Evolutionary conservation across 306 rosid species (phyloP), one percentile per base, ranked within the genome.

Genomic region (Citrullus colocynthis): DNA sequence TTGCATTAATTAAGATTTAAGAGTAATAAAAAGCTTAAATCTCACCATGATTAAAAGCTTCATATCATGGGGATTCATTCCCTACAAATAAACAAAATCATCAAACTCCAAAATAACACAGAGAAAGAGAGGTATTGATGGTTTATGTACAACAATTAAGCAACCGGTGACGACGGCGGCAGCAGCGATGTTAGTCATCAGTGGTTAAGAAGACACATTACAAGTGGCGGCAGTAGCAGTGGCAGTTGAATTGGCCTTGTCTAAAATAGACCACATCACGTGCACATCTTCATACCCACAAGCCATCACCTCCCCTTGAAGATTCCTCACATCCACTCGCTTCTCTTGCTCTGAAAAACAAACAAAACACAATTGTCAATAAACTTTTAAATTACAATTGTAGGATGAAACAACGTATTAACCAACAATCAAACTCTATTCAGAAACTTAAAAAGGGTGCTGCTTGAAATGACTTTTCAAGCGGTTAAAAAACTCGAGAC

Each of bases 251-350:
- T 94, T 94, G 74, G 98, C 83, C 93, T 91, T 94, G 82, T 94
- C 98, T 48, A 94, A 87, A 18, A 94, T 94, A 4, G 96, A 91
- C 98, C 98, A 94, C 98, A 94, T 94, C 1, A 94, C 98, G 74
- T 91, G 97, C 75, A 94, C 97, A 82, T 94, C 98, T 86, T 94
- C 97, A 58, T 94, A 94, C 1, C 88, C 91, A 42, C 98, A 94
- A 7, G 98, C 97, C 98, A 94, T 90, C 60, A 94, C 98, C 83
- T 94, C 98, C 9, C 97, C 96, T 0, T 91, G 98, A 17, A 91
- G 94, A 87, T 89, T 93, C 88, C 76, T 85, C 28, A 73, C 77
- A 9, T 52, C 45, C 13, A 82, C 86, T 69, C 87, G 69, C 34
- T 78, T 90, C 84, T 87, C 98, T 81, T 80, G 82, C 76, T 84